Evolutionary conservation across 2,329 filamentous ascomycete species (phyloP).

Genomic region (Rhynchosporium agropyri): DNA sequence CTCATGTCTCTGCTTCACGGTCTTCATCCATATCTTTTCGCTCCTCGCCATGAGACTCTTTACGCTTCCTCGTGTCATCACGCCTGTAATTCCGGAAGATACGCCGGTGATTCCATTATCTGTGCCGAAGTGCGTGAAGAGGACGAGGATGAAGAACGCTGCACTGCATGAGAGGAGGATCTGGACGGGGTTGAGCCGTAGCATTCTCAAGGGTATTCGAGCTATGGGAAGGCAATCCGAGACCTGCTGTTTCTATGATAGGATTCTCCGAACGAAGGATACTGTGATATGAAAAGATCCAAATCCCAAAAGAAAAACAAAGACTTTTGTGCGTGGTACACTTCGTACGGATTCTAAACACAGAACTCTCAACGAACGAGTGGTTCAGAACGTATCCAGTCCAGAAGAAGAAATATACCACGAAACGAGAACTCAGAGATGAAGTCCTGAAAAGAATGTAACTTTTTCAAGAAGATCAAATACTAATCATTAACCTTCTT

Average conservation of each 20-base stretch:
- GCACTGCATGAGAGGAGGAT: conserved; percentile 21
- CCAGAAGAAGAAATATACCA: too few species aligned
- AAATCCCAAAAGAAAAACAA: too few species aligned
- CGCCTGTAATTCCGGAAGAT: conserved; percentile 17
- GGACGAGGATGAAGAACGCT: conserved; percentile 22
- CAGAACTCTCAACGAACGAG: too few species aligned
- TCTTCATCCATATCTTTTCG: conserved; percentile 38
- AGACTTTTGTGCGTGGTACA: too few species aligned
- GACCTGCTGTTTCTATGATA: too few species aligned
- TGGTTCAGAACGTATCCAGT: too few species aligned
- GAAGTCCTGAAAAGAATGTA: neutral
- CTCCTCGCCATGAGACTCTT: conserved; percentile 35
- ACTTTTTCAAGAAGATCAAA: neutral
- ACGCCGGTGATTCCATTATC: conserved; percentile 15
- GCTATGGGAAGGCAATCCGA: neutral
- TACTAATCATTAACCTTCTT: neutral
- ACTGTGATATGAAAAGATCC: too few species aligned
- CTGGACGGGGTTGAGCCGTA: conserved; percentile 13
- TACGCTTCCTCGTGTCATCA: conserved; percentile 23
- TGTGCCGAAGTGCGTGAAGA: conserved; percentile 23
- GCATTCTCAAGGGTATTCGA: neutral
- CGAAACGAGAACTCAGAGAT: too few species aligned
- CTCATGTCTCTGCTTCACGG: conserved; percentile 40
- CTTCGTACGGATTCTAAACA: too few species aligned
- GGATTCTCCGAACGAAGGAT: too few species aligned